Percentiles rank a stretch among this genome's conserved stretches.
These are phyloP conservation scores for Penicillium longicatenatum DNA, from an alignment of 495 filamentous ascomycete genomes.

Conservation along the genomic window DNA sequence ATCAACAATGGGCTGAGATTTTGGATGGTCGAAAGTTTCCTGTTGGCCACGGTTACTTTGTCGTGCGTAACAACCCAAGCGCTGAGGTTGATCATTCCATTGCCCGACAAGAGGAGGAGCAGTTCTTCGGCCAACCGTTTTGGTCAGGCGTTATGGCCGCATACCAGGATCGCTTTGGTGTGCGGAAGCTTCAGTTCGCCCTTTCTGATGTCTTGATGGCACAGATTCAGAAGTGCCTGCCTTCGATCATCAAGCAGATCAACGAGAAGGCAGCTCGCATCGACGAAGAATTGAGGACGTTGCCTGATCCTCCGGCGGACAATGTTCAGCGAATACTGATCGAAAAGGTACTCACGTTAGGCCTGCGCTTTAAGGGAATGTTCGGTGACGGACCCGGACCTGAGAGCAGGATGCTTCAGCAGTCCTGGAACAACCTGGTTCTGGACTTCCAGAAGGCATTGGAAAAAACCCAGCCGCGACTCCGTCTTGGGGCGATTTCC, in stretches of 20 bases:
- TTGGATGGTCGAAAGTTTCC: constrained; percentile 54
- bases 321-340: constrained; percentile 40
- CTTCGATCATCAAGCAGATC: constrained; percentile 60
- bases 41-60: constrained; percentile 66
- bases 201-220: constrained; percentile 56
- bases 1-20: constrained; percentile 59
- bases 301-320: constrained; percentile 57
- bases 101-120: constrained; percentile 58
- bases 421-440: constrained; percentile 37
- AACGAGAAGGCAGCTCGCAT: constrained; percentile 48
- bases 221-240: constrained; percentile 62
- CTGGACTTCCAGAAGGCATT: constrained; percentile 40
- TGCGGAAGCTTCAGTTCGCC: constrained; percentile 53
- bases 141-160: constrained; percentile 50
- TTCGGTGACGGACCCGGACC: constrained; percentile 39
- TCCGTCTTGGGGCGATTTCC: constrained; percentile 9
- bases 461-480: constrained; percentile 36
- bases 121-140: constrained; percentile 55
- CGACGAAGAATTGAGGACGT: constrained; percentile 43
- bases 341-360: constrained; percentile 35
- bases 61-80: constrained; percentile 62
- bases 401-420: constrained; percentile 35
- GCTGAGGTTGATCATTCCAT: constrained; percentile 49
- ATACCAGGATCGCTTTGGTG: constrained; percentile 59
- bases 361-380: constrained; percentile 30